A percentile compares a stretch with the other conserved stretches of the same genome.
Evolutionary conservation across 108 stramenopile species (phyloP).

Genomic region (Ochromonas danica): DNA sequence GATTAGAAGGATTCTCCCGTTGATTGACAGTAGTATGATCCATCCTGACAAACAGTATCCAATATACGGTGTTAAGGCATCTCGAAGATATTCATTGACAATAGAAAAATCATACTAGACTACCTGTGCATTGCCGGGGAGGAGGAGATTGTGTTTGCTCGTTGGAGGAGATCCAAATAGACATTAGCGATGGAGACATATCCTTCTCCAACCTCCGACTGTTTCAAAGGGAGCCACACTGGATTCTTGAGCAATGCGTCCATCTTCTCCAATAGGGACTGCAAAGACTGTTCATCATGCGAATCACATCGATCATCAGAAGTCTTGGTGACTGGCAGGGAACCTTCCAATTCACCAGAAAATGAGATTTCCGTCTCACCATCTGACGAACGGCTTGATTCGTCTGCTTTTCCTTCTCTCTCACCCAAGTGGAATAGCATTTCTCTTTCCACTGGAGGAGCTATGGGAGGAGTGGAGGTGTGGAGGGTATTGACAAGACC

Average conservation of each 20-base stretch:
- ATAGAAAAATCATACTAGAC: conserved; percentile 17
- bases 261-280: conserved; percentile 15
- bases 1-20: no score
- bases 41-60: no score
- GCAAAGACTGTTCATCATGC: conserved; percentile 15
- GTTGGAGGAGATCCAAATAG: conserved; percentile 15
- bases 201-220: conserved; percentile 13
- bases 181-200: conserved; percentile 15
- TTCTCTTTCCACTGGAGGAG: conserved; percentile 14
- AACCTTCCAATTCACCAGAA: conserved; percentile 15
- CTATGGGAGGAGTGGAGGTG: conserved; percentile 13
- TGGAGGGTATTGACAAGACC: conserved; percentile 14
- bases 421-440: conserved; percentile 15
- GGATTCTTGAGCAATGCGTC: conserved; percentile 8
- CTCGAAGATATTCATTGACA: no score
- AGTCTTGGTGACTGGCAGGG: conserved; percentile 13
- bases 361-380: conserved; percentile 15
- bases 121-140: conserved; percentile 13
- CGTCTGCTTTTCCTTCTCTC: conserved; percentile 14
- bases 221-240: conserved; percentile 14
- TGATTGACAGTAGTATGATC: no score
- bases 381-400: conserved; percentile 15
- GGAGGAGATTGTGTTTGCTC: conserved; percentile 14
- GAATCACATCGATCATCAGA: conserved; percentile 15
- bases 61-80: no score